Base-by-base conservation (phyloP, 441 rosid species). In the Hypseocharis bilobata region DNA sequence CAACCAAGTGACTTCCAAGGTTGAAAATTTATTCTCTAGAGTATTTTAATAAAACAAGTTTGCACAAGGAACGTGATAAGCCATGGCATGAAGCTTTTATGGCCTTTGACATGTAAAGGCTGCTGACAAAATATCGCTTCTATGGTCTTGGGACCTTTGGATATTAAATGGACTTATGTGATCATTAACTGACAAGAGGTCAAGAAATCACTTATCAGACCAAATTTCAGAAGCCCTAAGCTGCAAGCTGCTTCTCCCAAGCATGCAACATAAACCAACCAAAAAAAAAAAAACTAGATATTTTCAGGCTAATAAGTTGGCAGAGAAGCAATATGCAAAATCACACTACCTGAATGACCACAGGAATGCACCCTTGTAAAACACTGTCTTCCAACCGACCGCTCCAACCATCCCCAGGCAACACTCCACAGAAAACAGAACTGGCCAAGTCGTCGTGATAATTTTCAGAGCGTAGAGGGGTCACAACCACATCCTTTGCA, bases 361-460 rank as follows among this genome's bases (percentile, higher is more conserved):
- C 97, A 25, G 98, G 97, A 71, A 92, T 87, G 79, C 98, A 90
- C 38, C 98, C 98, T 72, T 92, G 98, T 80, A 90, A 76, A 76
- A 90, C 60, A 64, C 98, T 90, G 76, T 90, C 98, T 86, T 92
- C 98, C 95, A 90, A 86, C n/a, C 97, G 92, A 62, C 98, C 97
- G 82, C 98, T 92, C 98, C 97, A 92, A 63, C 98, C 98, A 82
- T 92, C 98, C 74, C 98, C 98, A 62, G 98, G 98, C 67, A 92
- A 71, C 10, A 82, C 98, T 30, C 96, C 98, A 64, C 98, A 90
- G 70, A 92, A 92, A 67, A 86, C 38, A 64, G 98, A 92, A 76
- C 77, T 83, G 27, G 96, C 91, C 72, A 92, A 71, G 69, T 79
- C 96, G 63, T 69, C 79, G 6, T 82, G 89, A 80, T 92, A 90